Evolutionary conservation across 768 basidiomycete species (phyloP), one percentile per base, ranked within the genome.

Genomic region (Trametes gibbosa): DNA sequence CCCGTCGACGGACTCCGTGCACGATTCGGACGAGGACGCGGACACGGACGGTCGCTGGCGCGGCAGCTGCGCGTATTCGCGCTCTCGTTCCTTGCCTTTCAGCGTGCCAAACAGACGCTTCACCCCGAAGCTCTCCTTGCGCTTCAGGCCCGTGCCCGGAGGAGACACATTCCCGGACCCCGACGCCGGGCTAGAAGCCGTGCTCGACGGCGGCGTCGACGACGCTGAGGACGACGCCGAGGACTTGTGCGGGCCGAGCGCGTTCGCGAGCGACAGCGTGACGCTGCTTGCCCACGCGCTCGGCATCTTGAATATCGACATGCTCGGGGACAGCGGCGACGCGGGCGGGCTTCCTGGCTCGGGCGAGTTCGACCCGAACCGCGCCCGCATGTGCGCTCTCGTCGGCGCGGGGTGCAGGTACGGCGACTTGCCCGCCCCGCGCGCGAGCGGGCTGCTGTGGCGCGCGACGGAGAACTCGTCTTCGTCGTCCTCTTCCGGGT

Each of bases 81-180:
- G 43, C 34, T 67, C 66, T 7, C 59, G 60, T 41, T 68, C 69
- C 49, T 70, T 69, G 16, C 68, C 67, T 55, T 70, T 70, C 13
- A 62, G 51, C 17, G 59, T 53, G 13, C 53, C 51, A 48, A 69
- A 70, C 4, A 72, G 52, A 10, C 58, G 50, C 10, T 63, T 63
- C 2, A 69, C 58, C 29, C 66, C 59, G 35, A 63, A 62, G 64
- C 69, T 66, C 71, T 74, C 58, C 75, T 78, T 69, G 74, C 82
- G 45, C 73, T 78, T 68, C 25, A 58, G 75, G 77, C 37, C 73
- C 63, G 70, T 66, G 35, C 70, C 70, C 60, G 65, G 34, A 32
- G 29, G 29, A 32, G 29, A 32, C 12, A 12, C 29, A 5, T 47
- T 21, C 13, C 37, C 47, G 13, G 43, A 17, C 2, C 25, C 25